These are phyloP conservation scores for Acacia melanoxylon DNA, from an alignment of 306 rosid species.

Conservation along the genomic window DNA sequence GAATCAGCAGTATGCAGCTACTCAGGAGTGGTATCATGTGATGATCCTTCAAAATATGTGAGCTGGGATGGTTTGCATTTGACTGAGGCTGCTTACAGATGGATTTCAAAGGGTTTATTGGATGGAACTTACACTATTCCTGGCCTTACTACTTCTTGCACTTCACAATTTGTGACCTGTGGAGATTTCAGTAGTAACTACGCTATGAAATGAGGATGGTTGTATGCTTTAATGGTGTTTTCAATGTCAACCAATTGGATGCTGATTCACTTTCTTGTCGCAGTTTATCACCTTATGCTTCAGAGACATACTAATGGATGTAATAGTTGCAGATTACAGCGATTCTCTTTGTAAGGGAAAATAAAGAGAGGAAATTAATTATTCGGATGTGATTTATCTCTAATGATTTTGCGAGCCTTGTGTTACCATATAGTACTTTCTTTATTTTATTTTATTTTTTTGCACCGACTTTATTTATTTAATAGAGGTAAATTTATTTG, in stretches of 20 bases:
- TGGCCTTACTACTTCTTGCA: conserved; percentile 18
- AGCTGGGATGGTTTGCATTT: conserved; percentile 70
- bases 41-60: conserved; percentile 50
- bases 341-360: too few species aligned
- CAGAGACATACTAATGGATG: too few species aligned
- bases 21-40: conserved; percentile 29
- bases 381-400: too few species aligned
- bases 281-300: neutral
- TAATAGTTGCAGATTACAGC: too few species aligned
- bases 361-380: too few species aligned
- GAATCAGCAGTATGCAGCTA: conserved; percentile 29
- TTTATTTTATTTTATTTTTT: neutral
- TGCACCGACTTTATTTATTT: neutral
- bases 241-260: neutral
- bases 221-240: neutral
- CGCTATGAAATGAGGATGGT: neutral
- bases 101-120: conserved; percentile 44
- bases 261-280: neutral
- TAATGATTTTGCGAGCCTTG: too few species aligned
- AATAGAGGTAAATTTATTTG: neutral
- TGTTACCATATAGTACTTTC: neutral
- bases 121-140: conserved; percentile 45
- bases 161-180: neutral
- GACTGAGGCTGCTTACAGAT: conserved; percentile 64
- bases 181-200: conserved; percentile 11